Evolutionary conservation across 108 stramenopile species (phyloP), one percentile per base, ranked within the genome.

Genomic region (Nannochloropsis salina): DNA sequence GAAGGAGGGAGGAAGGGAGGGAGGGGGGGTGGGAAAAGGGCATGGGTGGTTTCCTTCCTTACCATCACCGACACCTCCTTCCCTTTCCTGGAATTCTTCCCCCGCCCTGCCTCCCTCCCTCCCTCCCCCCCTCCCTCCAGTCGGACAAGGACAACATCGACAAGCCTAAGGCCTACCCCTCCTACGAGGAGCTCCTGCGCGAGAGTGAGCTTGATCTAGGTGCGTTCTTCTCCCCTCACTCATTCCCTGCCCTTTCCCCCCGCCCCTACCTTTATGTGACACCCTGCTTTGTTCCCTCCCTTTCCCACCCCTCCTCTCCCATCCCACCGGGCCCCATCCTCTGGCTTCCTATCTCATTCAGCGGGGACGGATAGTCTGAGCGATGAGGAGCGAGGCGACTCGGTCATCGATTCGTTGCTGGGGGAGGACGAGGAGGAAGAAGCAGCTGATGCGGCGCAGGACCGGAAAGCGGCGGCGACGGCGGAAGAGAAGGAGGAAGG

Each of bases 111-210:
- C 47, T 51, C 47, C 47, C 47, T 51, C 47, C 47, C 47, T 51
- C 47, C 47, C 47, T 12, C 12, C 47, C 47, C 47, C 15, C 47
- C 5, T 6, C 18, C 10, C 6, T 12, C 9, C 88, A 88, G 88
- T 92, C 94, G 86, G 93, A 94, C 44, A 97, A 98, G 93, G 96
- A 98, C 80, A 93, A 96, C 84, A 97, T 99, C 90, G 97, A 99
- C 92, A 96, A 96, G 89, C 94, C 96, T 41, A 96, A 95, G 93
- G 93, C 96, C 91, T 95, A 94, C 44, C 94, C 94, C 18, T 89
- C 98, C 74, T 51, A 51, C 47, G 98, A 98, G 74, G 98, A 99
- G 86, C 91, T 99, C 42, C 88, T 98, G 89, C 94, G 95, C 86
- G 91, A 93, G 83, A 87, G 97, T 80, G 91, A 90, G 47, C 47